Evolutionary conservation across 148 eudicot species (phyloP).

Genomic region (Chenopodium quinoa): DNA sequence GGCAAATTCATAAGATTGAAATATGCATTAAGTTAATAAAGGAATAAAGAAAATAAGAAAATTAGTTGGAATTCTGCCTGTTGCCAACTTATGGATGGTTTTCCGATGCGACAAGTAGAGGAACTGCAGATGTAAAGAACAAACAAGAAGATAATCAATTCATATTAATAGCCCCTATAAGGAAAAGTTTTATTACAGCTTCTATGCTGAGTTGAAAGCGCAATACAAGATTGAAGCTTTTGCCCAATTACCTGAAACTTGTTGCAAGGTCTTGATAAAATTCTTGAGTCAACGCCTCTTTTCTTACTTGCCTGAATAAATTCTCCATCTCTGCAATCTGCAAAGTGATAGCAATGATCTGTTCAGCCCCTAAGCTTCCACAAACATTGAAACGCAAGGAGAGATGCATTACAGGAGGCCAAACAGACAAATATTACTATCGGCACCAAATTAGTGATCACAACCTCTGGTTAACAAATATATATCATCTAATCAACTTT

Average conservation of each 20-base stretch:
- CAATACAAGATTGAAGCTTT: not conserved
- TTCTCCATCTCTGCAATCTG: constrained; percentile 69
- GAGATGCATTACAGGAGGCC: not conserved
- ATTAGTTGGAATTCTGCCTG: constrained; percentile 40
- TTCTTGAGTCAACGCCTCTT: constrained; percentile 46
- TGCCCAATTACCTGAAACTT: constrained; percentile 55
- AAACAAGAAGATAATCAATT: constrained; percentile 6
- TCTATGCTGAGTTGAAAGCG: not conserved
- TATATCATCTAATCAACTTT: not conserved
- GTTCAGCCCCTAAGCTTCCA: not conserved
- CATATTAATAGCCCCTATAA: not conserved
- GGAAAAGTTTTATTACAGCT: not conserved
- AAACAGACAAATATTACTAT: not conserved
- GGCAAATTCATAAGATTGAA: not conserved
- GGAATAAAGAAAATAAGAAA: not conserved
- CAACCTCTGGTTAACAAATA: not conserved
- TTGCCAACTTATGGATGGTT: constrained; percentile 51
- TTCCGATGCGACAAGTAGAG: constrained; percentile 52
- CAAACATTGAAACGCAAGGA: not conserved
- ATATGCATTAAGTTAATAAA: not conserved
- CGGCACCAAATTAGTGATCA: not conserved
- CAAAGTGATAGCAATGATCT: not conserved
- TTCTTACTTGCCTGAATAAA: constrained; percentile 51
- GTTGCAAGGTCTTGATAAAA: constrained; percentile 72
- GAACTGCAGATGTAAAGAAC: constrained; percentile 41